Conservation (phyloP, 1,284 basidiomycete genomes). For the Pterulicium gracile region DNA sequence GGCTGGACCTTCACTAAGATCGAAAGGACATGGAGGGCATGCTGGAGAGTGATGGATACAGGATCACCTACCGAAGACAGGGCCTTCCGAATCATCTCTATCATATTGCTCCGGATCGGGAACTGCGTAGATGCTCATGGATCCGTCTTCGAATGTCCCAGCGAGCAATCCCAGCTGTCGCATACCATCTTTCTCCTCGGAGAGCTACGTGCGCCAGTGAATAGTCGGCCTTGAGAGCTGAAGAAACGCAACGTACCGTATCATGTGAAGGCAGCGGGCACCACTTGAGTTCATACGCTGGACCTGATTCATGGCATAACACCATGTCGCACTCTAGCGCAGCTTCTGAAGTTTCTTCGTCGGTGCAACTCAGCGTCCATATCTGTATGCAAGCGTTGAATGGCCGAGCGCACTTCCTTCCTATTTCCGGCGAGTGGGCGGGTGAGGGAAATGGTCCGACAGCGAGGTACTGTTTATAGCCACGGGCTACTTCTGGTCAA, state of each 20-base stretch:
- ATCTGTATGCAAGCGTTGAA: constrained; percentile 59
- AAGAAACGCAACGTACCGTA: constrained; percentile 15
- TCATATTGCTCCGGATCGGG: constrained; percentile 42
- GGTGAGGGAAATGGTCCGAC: constrained; percentile 65
- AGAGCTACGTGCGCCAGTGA: neutral
- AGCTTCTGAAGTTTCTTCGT: constrained; percentile 13
- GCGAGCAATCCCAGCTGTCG: constrained; percentile 75
- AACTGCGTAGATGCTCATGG: constrained; percentile 62
- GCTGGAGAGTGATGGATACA: too few species aligned
- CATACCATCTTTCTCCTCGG: constrained; percentile 10
- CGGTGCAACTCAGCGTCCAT: constrained; percentile 32
- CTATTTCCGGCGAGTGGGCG: constrained; percentile 49
- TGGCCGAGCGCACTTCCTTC: constrained; percentile 39
- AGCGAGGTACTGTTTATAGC: constrained; percentile 67
- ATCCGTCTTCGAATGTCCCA: constrained; percentile 78
- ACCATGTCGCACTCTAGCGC: constrained; percentile 64
- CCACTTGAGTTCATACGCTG: constrained; percentile 76
- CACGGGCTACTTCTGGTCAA: constrained; percentile 27
- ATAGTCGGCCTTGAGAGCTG: neutral
- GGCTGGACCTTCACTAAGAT: constrained; percentile 52
- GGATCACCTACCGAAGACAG: constrained; percentile 34
- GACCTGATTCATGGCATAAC: constrained; percentile 66
- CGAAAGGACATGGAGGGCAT: too few species aligned
- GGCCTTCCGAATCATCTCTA: constrained; percentile 16
- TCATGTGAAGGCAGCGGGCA: constrained; percentile 80